phyloP scores from a whole-genome alignment of 352 stramenopile genomes.

The Phytophthora sp. region DNA sequence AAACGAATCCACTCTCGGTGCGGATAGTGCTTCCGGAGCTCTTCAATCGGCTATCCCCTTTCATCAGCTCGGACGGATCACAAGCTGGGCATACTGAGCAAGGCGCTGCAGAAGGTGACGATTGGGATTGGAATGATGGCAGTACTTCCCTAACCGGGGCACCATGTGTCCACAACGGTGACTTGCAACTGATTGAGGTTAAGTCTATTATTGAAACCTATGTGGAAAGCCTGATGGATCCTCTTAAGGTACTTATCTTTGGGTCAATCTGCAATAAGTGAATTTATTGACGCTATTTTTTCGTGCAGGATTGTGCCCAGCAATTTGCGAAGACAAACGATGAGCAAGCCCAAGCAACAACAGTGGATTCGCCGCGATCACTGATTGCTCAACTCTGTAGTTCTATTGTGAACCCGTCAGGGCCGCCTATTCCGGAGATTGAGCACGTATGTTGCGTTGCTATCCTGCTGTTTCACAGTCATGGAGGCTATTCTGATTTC shows the following conservation, averaged over 20 bases:
- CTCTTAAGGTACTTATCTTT: slow-evolving; percentile 52
- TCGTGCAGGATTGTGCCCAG: slow-evolving; percentile 65
- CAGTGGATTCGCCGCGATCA: slow-evolving; percentile 24
- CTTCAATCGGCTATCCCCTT: slow-evolving; percentile 36
- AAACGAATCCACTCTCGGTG: slow-evolving; percentile 26
- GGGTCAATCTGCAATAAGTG: background rate
- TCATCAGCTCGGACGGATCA: slow-evolving; percentile 14
- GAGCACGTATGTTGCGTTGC: slow-evolving; percentile 44
- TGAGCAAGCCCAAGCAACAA: slow-evolving; percentile 15
- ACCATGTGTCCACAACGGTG: slow-evolving; percentile 12
- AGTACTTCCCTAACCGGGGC: slow-evolving; percentile 17
- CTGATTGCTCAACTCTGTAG: slow-evolving; percentile 59
- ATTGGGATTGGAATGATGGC: slow-evolving; percentile 74
- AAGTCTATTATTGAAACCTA: slow-evolving; percentile 47
- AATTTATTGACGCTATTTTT: slow-evolving; percentile 8
- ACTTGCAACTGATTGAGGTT: slow-evolving; percentile 34
- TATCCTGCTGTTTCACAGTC: background rate
- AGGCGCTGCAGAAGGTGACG: slow-evolving; percentile 46
- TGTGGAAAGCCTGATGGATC: slow-evolving; percentile 44
- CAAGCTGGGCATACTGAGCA: slow-evolving; percentile 12
- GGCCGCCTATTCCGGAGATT: slow-evolving; percentile 37
- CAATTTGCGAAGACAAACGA: slow-evolving; percentile 52
- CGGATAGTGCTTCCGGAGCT: slow-evolving; percentile 39
- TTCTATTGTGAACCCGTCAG: slow-evolving; percentile 41
- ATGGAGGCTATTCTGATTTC: background rate